Percentiles rank a stretch among this genome's conserved stretches.
Conservation (phyloP, 2,329 filamentous ascomycete genomes). For the Pezicula radicicola region DNA sequence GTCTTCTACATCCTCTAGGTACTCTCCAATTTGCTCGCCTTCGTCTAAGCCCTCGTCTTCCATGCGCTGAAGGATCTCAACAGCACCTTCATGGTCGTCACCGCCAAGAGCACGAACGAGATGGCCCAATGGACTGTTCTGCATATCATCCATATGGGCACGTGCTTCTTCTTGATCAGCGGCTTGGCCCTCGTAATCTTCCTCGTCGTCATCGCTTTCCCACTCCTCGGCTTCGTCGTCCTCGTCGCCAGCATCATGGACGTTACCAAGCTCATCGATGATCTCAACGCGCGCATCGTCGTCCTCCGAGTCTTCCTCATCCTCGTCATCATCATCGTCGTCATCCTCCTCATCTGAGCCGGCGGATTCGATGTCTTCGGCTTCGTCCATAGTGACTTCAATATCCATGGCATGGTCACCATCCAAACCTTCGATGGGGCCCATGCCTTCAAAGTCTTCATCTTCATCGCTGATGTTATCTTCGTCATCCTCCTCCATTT, state of each 20-base stretch:
- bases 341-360: constrained; percentile 59
- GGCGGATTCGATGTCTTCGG: constrained; percentile 56
- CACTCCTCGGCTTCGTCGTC: constrained; percentile 55
- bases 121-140: constrained; percentile 42
- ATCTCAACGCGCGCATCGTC: constrained; percentile 48
- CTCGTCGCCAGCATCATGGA: constrained; percentile 45
- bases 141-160: constrained; percentile 36
- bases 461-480: constrained; percentile 90
- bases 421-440: constrained; percentile 74
- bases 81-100: constrained; percentile 22
- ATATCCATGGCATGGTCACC: constrained; percentile 58
- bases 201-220: constrained; percentile 57
- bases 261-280: constrained; percentile 60
- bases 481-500: constrained; percentile 73
- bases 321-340: constrained; percentile 49
- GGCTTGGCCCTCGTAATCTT: constrained; percentile 51
- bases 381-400: constrained; percentile 76
- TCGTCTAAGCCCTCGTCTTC: constrained; percentile 47
- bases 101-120: constrained; percentile 50
- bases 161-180: constrained; percentile 51
- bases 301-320: constrained; percentile 51
- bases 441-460: constrained; percentile 77
- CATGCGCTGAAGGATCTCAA: constrained; percentile 33
- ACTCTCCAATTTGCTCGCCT: constrained; percentile 42
- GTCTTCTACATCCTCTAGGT: constrained; percentile 58